Evolutionary conservation across 2,329 filamentous ascomycete species (phyloP), one percentile per base, ranked within the genome.

Genomic region (Dactylellina leptospora): DNA sequence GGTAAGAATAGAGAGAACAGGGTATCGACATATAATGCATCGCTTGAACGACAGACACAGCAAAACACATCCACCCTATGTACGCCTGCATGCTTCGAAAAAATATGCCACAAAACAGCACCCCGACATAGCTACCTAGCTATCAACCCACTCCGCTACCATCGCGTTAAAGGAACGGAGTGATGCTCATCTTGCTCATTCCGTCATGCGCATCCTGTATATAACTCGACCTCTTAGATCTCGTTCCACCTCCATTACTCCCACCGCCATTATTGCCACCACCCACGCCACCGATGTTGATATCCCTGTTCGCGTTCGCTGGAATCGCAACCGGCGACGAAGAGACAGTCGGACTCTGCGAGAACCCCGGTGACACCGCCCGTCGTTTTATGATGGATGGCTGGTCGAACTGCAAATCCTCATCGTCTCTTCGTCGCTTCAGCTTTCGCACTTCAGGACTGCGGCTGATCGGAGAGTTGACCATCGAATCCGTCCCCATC

Each of bases 101-200:
- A n/a, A n/a, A n/a, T n/a, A n/a, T n/a, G n/a, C n/a, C n/a, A n/a
- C n/a, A n/a, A n/a, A n/a, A n/a, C n/a, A n/a, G n/a, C n/a, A n/a
- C n/a, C n/a, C n/a, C n/a, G n/a, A n/a, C n/a, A n/a, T n/a, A n/a
- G n/a, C n/a, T n/a, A n/a, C n/a, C n/a, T n/a, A n/a, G n/a, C n/a
- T n/a, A n/a, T n/a, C n/a, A n/a, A n/a, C n/a, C n/a, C n/a, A n/a
- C n/a, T n/a, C n/a, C n/a, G n/a, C n/a, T n/a, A n/a, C n/a, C n/a
- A n/a, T n/a, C n/a, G n/a, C n/a, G 4, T 71, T 48, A 71, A 45
- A 61, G 27, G 59, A 71, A 71, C 20, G 69, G 69, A 30, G 60
- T 61, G 45, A 77, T 74, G 48, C 75, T 77, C 76, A 77, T 77
- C 47, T 77, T 77, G 69, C 76, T 76, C 27, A 77, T 56, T 40